Conservation (phyloP, 805 yeast genomes). For the Schizosaccharomyces lindneri region DNA sequence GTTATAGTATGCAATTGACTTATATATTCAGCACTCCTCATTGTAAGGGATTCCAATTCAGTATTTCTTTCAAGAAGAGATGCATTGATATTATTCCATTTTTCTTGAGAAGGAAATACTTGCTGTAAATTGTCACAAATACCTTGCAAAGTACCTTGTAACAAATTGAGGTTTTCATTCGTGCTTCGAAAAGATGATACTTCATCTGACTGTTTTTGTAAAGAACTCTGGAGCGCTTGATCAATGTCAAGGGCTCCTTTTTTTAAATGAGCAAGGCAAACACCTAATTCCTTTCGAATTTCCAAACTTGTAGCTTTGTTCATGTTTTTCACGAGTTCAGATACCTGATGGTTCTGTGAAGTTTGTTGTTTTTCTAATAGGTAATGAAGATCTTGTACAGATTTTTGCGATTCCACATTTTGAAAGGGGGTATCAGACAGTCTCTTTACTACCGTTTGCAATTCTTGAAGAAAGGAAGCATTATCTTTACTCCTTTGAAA, state of each 20-base stretch:
- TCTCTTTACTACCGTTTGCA: background rate
- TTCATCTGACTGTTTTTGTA: background rate
- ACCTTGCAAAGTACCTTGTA: background rate
- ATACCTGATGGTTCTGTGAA: background rate
- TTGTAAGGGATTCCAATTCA: too few relatives aligned
- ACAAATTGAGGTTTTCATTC: background rate
- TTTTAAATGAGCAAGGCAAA: background rate
- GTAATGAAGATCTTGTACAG: background rate
- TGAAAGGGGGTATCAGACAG: background rate
- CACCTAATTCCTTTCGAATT: background rate
- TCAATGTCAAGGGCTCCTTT: background rate
- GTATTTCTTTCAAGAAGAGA: too few relatives aligned
- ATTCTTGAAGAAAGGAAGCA: background rate
- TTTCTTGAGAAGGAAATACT: too few relatives aligned
- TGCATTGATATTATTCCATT: too few relatives aligned
- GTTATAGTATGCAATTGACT: too few relatives aligned
- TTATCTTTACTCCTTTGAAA: background rate
- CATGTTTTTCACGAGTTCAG: background rate
- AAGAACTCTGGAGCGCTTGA: background rate
- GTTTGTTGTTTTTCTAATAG: background rate
- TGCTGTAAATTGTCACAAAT: too few relatives aligned
- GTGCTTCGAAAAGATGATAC: background rate
- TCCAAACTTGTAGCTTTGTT: background rate
- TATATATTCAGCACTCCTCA: too few relatives aligned
- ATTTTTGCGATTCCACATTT: background rate